Conservation (phyloP, 2,329 filamentous ascomycete genomes). For the Aquanectria penicillioides region DNA sequence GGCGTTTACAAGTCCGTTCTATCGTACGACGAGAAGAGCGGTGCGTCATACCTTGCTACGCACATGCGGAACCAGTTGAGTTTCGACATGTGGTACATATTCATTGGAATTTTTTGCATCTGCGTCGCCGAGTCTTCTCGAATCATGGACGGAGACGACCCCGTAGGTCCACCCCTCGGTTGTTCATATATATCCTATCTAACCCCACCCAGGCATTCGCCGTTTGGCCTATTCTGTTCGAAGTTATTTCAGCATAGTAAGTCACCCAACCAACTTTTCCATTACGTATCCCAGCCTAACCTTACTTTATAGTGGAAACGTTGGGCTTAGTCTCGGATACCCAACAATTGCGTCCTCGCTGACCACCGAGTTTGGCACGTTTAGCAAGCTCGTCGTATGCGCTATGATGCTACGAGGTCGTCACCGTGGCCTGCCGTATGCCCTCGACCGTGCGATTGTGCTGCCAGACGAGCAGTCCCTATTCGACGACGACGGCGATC, state of each 20-base stretch:
- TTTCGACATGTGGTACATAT: conserved; percentile 55
- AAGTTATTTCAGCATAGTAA: conserved; percentile 48
- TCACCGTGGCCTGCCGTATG: conserved; percentile 48
- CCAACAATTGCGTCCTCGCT: conserved; percentile 44
- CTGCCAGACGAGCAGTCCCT: conserved; percentile 41
- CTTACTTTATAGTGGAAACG: conserved; percentile 42
- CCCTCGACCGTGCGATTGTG: conserved; percentile 48
- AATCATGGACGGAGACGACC: conserved; percentile 38
- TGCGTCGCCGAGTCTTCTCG: conserved; percentile 44
- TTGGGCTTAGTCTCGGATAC: conserved; percentile 49
- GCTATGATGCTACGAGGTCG: conserved; percentile 51
- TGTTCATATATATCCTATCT: not conserved
- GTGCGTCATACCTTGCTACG: conserved; percentile 43
- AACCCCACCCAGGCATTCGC: conserved; percentile 37
- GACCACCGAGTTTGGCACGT: conserved; percentile 43
- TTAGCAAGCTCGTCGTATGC: conserved; percentile 50
- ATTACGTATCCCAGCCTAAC: conserved; percentile 24
- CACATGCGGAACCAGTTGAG: conserved; percentile 52
- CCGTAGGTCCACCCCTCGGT: conserved; percentile 25
- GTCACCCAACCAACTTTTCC: conserved; percentile 13
- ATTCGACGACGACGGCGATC: conserved; percentile 14
- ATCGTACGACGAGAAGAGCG: conserved; percentile 42
- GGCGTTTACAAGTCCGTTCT: conserved; percentile 60
- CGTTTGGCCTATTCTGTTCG: conserved; percentile 47
- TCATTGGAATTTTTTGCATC: conserved; percentile 50